These are phyloP conservation scores for Ascomycota sp. DNA, from an alignment of 2,329 filamentous ascomycete genomes.

Conservation along the genomic window DNA sequence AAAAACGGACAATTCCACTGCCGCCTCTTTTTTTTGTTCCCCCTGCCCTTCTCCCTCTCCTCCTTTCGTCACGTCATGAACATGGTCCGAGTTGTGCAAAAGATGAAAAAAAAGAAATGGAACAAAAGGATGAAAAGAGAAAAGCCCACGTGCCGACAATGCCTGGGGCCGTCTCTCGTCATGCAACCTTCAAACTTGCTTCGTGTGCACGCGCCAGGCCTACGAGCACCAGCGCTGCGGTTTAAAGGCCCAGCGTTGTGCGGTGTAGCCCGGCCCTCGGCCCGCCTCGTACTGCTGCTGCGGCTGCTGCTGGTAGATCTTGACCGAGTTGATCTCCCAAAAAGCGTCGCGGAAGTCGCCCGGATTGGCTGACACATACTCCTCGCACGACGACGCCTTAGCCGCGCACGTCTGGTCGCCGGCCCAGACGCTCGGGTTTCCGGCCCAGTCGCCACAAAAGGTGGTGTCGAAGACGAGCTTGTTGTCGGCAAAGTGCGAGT, in stretches of 20 bases:
- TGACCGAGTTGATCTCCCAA: conserved; percentile 56
- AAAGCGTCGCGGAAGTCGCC: conserved; percentile 50
- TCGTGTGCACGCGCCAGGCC: not conserved
- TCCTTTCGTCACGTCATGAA: too few relatives aligned
- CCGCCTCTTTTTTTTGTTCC: not conserved
- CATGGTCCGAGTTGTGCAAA: too few relatives aligned
- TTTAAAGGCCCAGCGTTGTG: not conserved
- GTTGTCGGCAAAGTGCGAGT: conserved; percentile 47
- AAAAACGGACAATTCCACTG: too few relatives aligned
- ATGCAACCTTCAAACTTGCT: not conserved
- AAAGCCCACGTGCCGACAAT: too few relatives aligned
- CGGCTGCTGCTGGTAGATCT: conserved; percentile 26
- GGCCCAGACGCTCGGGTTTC: conserved; percentile 35
- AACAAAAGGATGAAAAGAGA: too few relatives aligned
- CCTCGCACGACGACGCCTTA: conserved; percentile 43
- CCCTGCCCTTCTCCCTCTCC: not conserved
- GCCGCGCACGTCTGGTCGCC: conserved; percentile 34
- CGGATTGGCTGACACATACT: conserved; percentile 54
- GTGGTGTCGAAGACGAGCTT: conserved; percentile 65
- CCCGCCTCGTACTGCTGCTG: not conserved
- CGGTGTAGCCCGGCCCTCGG: not conserved
- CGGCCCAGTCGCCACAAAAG: conserved; percentile 81
- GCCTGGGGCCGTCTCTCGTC: not conserved
- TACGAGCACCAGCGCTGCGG: not conserved
- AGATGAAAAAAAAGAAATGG: too few relatives aligned